Percentiles rank a stretch among this genome's conserved stretches.
Evolutionary conservation across 495 filamentous ascomycete genomes (phyloP).

Genomic region (Aspergillus kassunensis): DNA sequence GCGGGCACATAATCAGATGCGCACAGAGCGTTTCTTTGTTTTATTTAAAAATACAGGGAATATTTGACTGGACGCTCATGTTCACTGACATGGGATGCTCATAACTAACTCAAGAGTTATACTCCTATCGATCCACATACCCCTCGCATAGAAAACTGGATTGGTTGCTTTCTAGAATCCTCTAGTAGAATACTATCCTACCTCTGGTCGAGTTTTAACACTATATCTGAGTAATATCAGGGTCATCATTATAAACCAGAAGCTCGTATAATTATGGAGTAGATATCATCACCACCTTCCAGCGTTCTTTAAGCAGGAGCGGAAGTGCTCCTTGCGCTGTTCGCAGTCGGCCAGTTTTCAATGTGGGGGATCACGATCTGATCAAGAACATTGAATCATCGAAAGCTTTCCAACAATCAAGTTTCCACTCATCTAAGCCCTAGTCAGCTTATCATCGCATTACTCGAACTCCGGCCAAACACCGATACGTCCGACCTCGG

Average conservation of each 20-base stretch:
- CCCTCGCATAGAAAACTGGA: too few relatives aligned
- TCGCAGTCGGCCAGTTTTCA: background rate
- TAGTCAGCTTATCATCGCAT: background rate
- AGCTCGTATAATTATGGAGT: too few relatives aligned
- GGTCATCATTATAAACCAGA: background rate
- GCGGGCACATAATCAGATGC: background rate
- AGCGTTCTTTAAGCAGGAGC: background rate
- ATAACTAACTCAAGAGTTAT: too few relatives aligned
- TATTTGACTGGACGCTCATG: background rate
- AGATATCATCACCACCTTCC: background rate
- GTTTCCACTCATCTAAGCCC: background rate
- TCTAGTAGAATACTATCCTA: too few relatives aligned
- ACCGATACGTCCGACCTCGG: constrained; percentile 35
- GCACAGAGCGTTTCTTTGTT: background rate
- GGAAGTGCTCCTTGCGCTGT: background rate
- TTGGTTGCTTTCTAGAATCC: too few relatives aligned
- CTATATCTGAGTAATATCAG: background rate
- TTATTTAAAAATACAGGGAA: background rate
- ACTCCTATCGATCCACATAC: background rate
- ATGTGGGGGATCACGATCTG: background rate
- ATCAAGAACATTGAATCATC: background rate
- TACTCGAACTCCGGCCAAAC: constrained; percentile 14
- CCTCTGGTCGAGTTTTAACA: background rate
- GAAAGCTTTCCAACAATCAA: background rate
- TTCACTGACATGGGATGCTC: constrained; percentile 6